A percentile compares a stretch with the other conserved stretches of the same genome.
Conservation (phyloP, 768 basidiomycete genomes). For the Trametes elegans region DNA sequence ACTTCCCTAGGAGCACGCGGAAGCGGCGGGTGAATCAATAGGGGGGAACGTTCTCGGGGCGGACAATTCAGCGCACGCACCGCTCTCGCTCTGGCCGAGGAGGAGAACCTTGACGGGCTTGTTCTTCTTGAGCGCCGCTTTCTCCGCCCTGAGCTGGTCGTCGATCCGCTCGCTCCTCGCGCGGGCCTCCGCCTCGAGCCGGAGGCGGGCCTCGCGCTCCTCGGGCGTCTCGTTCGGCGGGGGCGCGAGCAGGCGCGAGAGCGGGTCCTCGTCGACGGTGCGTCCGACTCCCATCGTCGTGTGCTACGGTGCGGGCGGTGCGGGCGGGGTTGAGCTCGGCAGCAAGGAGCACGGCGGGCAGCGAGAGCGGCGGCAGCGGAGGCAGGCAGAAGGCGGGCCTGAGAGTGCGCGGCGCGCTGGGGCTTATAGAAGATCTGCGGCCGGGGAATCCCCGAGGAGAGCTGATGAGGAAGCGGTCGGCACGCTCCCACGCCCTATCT, state of each 20-base stretch:
- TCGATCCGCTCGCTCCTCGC: constrained; percentile 52
- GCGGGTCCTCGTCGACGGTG: constrained; percentile 52
- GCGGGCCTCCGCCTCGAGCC: constrained; percentile 55
- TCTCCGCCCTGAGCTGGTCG: constrained; percentile 36
- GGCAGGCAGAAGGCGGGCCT: background rate
- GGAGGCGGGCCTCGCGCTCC: constrained; percentile 44
- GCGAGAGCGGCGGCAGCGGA: too few species aligned
- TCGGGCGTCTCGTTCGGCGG: constrained; percentile 56
- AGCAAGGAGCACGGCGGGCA: too few species aligned
- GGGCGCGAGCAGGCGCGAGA: constrained; percentile 54
- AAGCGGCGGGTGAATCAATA: background rate
- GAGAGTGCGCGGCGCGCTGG: background rate
- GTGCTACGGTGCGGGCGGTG: too few species aligned
- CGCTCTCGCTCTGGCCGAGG: constrained; percentile 38
- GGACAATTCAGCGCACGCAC: constrained; percentile 23
- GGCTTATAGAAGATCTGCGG: constrained; percentile 9
- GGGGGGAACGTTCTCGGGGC: background rate
- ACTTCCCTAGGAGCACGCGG: constrained; percentile 32
- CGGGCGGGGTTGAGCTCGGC: too few species aligned
- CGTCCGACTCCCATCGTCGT: constrained; percentile 33
- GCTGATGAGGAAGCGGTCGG: background rate
- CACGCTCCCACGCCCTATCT: constrained; percentile 3
- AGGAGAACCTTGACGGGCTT: constrained; percentile 39
- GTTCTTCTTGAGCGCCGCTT: constrained; percentile 30
- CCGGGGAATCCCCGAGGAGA: background rate